Conservation (phyloP, 306 rosid species). For the Datisca glomerata region DNA sequence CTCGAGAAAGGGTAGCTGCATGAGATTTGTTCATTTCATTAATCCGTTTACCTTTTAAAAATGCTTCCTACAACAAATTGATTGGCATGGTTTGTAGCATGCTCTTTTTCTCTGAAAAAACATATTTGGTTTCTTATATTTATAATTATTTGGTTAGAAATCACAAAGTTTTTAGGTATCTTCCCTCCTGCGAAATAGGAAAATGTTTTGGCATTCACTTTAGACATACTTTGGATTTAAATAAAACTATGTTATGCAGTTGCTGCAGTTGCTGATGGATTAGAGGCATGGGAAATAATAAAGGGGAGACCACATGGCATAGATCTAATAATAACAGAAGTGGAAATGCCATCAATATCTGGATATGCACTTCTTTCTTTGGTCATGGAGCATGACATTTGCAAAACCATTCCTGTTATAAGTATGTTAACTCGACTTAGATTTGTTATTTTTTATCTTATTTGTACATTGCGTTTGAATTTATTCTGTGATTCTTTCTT, state of each 20-base stretch:
- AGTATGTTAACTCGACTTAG: constrained; percentile 27
- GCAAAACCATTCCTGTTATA: constrained; percentile 67
- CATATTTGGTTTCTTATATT: no score
- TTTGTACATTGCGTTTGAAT: constrained; percentile 8
- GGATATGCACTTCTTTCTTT: constrained; percentile 61
- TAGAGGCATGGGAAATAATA: constrained; percentile 64
- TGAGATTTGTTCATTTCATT: no score
- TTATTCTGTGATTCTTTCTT: constrained; percentile 12
- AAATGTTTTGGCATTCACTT: background rate
- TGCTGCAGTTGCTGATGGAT: constrained; percentile 53
- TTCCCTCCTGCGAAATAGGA: no score
- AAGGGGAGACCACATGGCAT: constrained; percentile 38
- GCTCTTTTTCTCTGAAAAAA: no score
- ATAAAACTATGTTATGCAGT: constrained; percentile 26
- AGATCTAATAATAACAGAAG: constrained; percentile 61
- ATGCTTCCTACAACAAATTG: no score
- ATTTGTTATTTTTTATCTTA: constrained; percentile 3
- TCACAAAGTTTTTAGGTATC: no score
- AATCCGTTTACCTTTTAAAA: no score
- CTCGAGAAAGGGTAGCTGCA: no score
- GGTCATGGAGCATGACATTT: constrained; percentile 60
- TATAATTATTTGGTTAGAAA: no score
- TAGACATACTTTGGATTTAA: background rate
- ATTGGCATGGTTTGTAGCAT: no score
- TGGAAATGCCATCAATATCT: constrained; percentile 64